Evolutionary conservation across 2,329 filamentous ascomycete genomes (phyloP).

Genomic region (Colletotrichum orbiculare): DNA sequence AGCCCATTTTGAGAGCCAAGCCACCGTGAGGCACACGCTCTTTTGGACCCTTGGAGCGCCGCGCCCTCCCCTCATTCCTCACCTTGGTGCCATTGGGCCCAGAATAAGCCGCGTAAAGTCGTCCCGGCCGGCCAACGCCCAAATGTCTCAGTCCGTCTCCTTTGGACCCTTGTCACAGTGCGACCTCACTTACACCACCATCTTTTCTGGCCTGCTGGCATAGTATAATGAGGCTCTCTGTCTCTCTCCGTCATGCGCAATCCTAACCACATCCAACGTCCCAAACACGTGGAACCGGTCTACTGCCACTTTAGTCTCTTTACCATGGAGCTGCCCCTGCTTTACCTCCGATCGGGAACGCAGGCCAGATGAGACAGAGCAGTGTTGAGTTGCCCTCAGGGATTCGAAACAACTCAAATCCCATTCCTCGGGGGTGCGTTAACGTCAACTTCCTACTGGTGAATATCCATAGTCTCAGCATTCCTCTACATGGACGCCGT

Average conservation of each 20-base stretch:
- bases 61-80: background rate
- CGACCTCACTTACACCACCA: constrained; percentile 26
- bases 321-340: constrained; percentile 1
- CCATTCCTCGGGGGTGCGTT: constrained; percentile 17
- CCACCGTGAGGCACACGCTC: constrained; percentile 21
- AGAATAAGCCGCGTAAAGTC: constrained; percentile 15
- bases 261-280: background rate
- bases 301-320: background rate
- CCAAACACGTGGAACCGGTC: constrained; percentile 29
- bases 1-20: constrained; percentile 11
- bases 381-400: constrained; percentile 32
- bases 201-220: background rate
- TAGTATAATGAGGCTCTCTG: constrained; percentile 1
- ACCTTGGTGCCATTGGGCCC: background rate
- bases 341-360: constrained; percentile 24
- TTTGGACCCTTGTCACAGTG: constrained; percentile 22
- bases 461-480: background rate
- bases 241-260: background rate
- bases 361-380: constrained; percentile 31
- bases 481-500: constrained; percentile 1
- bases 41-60: background rate
- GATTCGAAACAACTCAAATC: constrained; percentile 34
- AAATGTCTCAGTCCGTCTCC: constrained; percentile 25
- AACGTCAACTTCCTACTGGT: too few relatives aligned
- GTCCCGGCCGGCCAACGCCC: constrained; percentile 26